Base-by-base conservation (phyloP, 495 filamentous ascomycete species). In the Penicillium herquei region DNA sequence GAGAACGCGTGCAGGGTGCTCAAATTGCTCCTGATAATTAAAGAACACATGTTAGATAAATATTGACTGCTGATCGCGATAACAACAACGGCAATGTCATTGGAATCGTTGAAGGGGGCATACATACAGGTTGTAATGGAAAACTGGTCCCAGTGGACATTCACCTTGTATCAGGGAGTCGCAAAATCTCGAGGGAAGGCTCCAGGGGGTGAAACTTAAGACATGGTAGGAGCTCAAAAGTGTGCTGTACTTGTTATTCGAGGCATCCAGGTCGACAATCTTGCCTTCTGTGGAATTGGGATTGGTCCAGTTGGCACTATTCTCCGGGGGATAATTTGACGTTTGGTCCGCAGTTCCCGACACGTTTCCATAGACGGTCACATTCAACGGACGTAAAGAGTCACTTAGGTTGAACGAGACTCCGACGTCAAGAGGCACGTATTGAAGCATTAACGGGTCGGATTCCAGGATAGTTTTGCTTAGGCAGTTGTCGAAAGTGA, bases 361-460 rank as follows among this genome's bases (percentile, higher is more conserved):
- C 17, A 98, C 91, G 70, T 97, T 96, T 18, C 92, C 92, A 73
- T 90, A 97, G 17, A 96, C 84, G 1, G 86, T 96, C 30, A 97
- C 73, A 53, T 83, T 83, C 31, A 98, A 75, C 37, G 84, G 84
- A 64, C 91, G 83, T 47, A 79, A 81, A 10, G 82, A 65, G 52
- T 81, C 71, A 16, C 72, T 67, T 18, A 82, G 72, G 59, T 91
- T 80, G 73, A 95, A 96, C 11, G 70, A 72, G 52, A 89, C 95
- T 59, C 85, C 82, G 54, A 95, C 79, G 52, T 80, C 80, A 11
- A 84, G 59, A 1, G 94, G 92, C 8, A 84, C 77, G 70, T 92
- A 96, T 76, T 98, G 95, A n/a, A 98, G 76, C 51, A 66, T 81
- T 59, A 59, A 57, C 21, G 81, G 80, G 31, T 55, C 59, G 16